Base-by-base conservation (phyloP, 768 basidiomycete genomes). In the Mycena olivaceomarginata region DNA sequence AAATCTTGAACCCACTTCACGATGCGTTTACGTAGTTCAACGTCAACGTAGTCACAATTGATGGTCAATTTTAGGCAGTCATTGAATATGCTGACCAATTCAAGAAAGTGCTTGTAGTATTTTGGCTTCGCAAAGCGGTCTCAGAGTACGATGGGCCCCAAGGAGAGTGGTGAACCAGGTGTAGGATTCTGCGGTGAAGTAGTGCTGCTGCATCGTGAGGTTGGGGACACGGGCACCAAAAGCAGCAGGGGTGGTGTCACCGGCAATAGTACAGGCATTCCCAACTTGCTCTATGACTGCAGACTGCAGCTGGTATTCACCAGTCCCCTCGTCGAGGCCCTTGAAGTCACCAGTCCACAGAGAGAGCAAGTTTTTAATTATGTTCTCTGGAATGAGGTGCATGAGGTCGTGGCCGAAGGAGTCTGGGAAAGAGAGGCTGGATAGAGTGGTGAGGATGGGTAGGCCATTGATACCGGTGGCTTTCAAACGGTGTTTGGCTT, bases 341-440 rank as follows among this genome's bases (percentile, higher is more conserved):
- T 90, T 91, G 83, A 85, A 91, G 8, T 81, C 71, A 0, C 86
- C 87, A 2, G 85, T 88, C 88, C 88, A 90, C 2, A 88, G 79
- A 0, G 73, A 31, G 40, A 90, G 78, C 1, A 92, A 82, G 59
- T 86, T 88, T 39, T 79, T 81, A n/a, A 89, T 78, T 2, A 89
- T 60, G 75, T 91, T 91, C 72, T 90, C 89, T 77, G 81, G 87
- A 37, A 91, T 82, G 0, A 89, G 83, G 64, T 92, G 90, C 87
- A 91, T 90, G 80, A 90, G 89, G 64, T 91, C 89, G 74, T 86
- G 86, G 0, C 89, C 89, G 39, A 89, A 88, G 13, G 86, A 87
- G 5, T 22, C 0, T 0, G 90, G 86, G 77, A 89, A 87, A 10
- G 81, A 81, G 31, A 89, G 70, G 0, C 85, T 88, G 1, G 80